phyloP scores from a whole-genome alignment of 75 land plant genomes.

The Selaginella moellendorffii region DNA sequence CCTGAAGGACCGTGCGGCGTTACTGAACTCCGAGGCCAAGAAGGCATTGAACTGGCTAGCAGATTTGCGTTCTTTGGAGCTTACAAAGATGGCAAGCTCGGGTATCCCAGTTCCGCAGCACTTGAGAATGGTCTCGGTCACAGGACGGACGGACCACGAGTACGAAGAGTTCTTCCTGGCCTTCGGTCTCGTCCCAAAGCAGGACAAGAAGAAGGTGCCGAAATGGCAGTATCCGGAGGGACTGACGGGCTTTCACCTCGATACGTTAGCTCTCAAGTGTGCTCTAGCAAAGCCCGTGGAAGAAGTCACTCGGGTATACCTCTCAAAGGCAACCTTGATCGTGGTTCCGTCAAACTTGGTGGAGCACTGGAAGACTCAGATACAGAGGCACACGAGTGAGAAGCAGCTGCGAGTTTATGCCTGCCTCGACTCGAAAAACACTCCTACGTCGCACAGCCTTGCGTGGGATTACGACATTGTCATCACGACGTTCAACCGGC shows the following conservation, averaged over 20 bases:
- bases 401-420: slow-evolving; percentile 60
- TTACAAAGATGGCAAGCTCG: slow-evolving; percentile 46
- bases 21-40: slow-evolving; percentile 36
- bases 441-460: slow-evolving; percentile 56
- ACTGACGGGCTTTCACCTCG: slow-evolving; percentile 54
- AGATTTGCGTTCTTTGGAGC: slow-evolving; percentile 41
- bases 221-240: slow-evolving; percentile 65
- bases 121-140: background rate
- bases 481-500: slow-evolving; percentile 65
- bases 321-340: slow-evolving; percentile 75
- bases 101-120: slow-evolving; percentile 39
- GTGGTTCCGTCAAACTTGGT: slow-evolving; percentile 86
- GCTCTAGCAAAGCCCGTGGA: slow-evolving; percentile 56
- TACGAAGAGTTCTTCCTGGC: slow-evolving; percentile 46
- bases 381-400: slow-evolving; percentile 56
- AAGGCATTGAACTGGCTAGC: slow-evolving; percentile 65
- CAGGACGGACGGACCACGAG: slow-evolving; percentile 16
- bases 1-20: slow-evolving; percentile 42
- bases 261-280: slow-evolving; percentile 42
- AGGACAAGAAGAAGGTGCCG: slow-evolving; percentile 19
- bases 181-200: slow-evolving; percentile 55
- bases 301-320: slow-evolving; percentile 55
- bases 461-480: slow-evolving; percentile 97
- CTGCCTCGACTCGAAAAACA: slow-evolving; percentile 55
- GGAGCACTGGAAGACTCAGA: slow-evolving; percentile 89